Conservation (phyloP, 2,329 filamentous ascomycete species). For the Colletotrichum horii region DNA sequence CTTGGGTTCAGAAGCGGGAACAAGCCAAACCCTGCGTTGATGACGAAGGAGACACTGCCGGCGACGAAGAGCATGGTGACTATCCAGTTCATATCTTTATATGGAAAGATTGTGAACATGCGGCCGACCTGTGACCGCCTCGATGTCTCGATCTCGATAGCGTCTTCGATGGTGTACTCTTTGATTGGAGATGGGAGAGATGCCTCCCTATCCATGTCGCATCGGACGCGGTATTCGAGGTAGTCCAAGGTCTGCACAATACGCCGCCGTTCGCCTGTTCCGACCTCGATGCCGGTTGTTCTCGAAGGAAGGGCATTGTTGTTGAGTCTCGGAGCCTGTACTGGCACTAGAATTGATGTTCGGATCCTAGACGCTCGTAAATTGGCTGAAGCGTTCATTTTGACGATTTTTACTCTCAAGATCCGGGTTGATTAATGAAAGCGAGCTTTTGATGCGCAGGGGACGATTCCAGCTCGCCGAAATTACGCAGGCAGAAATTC, state of each 20-base stretch:
- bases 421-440: background rate
- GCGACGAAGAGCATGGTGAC: background rate
- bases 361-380: background rate
- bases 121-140: background rate
- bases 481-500: background rate
- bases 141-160: background rate
- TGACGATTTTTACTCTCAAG: background rate
- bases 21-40: background rate
- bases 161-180: background rate
- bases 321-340: background rate
- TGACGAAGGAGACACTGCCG: background rate
- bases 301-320: background rate
- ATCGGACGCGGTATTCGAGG: background rate
- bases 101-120: background rate
- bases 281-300: background rate
- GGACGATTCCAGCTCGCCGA: background rate
- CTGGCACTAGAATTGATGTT: background rate
- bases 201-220: background rate
- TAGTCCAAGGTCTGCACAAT: background rate
- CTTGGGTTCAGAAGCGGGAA: background rate
- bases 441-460: background rate
- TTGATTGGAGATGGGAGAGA: background rate
- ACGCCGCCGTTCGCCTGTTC: background rate
- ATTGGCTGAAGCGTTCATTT: background rate
- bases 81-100: conserved; percentile 1